Conservation (phyloP, 495 filamentous ascomycete genomes). For the Rhypophila decipiens region DNA sequence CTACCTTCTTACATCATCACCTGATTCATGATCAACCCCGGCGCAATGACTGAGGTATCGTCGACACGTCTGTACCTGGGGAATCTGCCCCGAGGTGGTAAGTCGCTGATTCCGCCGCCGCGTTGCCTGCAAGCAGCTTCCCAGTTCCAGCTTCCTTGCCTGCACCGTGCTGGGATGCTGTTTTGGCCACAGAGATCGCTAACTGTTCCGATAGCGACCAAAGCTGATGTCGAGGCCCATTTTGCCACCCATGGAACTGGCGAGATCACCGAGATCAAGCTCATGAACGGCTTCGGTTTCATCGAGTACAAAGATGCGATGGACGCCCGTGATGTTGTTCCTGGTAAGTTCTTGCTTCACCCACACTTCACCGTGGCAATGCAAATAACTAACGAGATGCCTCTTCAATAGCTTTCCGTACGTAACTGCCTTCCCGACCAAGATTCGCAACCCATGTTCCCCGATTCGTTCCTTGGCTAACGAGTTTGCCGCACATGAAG, state of each 20-base stretch:
- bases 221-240: slow-evolving; percentile 92
- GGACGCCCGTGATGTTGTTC: slow-evolving; percentile 95
- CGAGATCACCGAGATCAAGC: slow-evolving; percentile 96
- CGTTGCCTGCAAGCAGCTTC: slow-evolving; percentile 12
- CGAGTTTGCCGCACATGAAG: slow-evolving; percentile 49
- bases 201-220: slow-evolving; percentile 63
- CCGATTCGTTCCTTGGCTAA: slow-evolving; percentile 31
- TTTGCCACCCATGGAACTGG: slow-evolving; percentile 93
- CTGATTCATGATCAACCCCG: neutral
- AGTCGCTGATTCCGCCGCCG: slow-evolving; percentile 30
- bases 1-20: slow-evolving; percentile 1
- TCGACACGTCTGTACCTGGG: slow-evolving; percentile 93
- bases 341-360: slow-evolving; percentile 55
- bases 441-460: slow-evolving; percentile 16
- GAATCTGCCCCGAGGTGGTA: slow-evolving; percentile 95
- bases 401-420: slow-evolving; percentile 49
- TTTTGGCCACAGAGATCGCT: slow-evolving; percentile 7
- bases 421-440: slow-evolving; percentile 32
- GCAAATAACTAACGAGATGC: slow-evolving; percentile 12
- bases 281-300: slow-evolving; percentile 99
- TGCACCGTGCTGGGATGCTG: neutral
- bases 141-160: neutral
- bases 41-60: slow-evolving; percentile 69
- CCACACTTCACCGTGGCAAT: slow-evolving; percentile 10
- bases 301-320: slow-evolving; percentile 97